phyloP scores from a whole-genome alignment of 2,329 filamentous ascomycete species.

The Coniochaeta hoffmannii region DNA sequence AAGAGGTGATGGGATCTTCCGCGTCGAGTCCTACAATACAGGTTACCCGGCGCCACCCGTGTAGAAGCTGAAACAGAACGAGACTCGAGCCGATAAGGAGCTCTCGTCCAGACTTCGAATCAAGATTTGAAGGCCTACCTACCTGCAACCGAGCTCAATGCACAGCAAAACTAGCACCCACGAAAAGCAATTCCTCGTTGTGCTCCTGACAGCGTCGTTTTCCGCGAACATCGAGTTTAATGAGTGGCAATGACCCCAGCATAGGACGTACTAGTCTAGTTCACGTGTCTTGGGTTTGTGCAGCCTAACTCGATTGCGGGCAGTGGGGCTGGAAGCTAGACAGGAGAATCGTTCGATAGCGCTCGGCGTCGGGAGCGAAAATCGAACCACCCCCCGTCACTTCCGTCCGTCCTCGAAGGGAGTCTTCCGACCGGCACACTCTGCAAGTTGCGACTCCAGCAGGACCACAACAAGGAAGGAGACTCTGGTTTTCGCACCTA shows the following conservation, averaged over 20 bases:
- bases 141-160: background rate
- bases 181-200: too few relatives aligned
- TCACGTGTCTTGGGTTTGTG: background rate
- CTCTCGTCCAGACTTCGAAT: too few relatives aligned
- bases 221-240: too few relatives aligned
- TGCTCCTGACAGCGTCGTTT: too few relatives aligned
- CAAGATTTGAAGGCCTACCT: too few relatives aligned
- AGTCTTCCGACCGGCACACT: background rate
- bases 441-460: conserved; percentile 1
- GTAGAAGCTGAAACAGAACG: background rate
- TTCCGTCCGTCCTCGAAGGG: background rate
- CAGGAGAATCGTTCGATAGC: background rate
- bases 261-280: too few relatives aligned
- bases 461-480: background rate
- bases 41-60: background rate
- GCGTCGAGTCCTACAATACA: background rate
- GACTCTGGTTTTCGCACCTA: background rate
- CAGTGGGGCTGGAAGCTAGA: background rate
- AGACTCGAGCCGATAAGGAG: background rate
- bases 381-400: conserved; percentile 7
- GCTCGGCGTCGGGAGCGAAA: background rate
- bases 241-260: too few relatives aligned
- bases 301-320: background rate
- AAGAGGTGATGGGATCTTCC: too few relatives aligned
- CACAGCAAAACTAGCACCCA: background rate